Evolutionary conservation across 2,329 filamentous ascomycete genomes (phyloP).

Genomic region (Laburnicola sp.): DNA sequence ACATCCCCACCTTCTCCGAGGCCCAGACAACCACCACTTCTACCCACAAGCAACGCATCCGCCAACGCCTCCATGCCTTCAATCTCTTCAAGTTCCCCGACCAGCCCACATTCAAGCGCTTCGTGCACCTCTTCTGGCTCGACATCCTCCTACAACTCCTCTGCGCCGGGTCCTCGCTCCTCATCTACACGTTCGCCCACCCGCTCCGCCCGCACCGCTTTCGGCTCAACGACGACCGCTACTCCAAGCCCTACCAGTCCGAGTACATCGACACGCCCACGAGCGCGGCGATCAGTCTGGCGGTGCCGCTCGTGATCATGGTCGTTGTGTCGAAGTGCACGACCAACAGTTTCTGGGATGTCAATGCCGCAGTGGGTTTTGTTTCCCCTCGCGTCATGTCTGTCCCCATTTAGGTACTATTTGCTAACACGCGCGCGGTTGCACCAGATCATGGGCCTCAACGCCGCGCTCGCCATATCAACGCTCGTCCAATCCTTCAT

Average conservation of each 20-base stretch:
- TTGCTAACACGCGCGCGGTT: neutral
- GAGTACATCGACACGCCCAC: constrained; percentile 70
- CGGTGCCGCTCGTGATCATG: constrained; percentile 65
- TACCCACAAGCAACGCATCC: neutral
- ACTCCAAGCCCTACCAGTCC: constrained; percentile 60
- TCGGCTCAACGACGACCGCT: constrained; percentile 22
- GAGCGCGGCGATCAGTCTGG: constrained; percentile 64
- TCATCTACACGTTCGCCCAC: constrained; percentile 36
- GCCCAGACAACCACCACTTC: too few species aligned
- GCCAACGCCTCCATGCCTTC: neutral
- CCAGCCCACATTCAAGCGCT: constrained; percentile 16
- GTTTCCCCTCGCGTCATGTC: neutral
- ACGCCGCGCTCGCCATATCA: constrained; percentile 33
- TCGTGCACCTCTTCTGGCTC: constrained; percentile 47
- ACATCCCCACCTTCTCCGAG: too few species aligned
- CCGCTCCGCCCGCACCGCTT: constrained; percentile 68
- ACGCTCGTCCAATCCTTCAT: constrained; percentile 36
- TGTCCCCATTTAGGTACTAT: neutral
- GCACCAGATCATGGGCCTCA: constrained; percentile 32
- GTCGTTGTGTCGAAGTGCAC: constrained; percentile 63
- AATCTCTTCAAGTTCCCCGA: constrained; percentile 17
- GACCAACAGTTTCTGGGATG: constrained; percentile 50
- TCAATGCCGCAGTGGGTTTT: constrained; percentile 61
- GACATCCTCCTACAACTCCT: constrained; percentile 66
- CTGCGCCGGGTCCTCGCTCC: constrained; percentile 60